Percentiles rank a stretch among this genome's conserved stretches.
These are phyloP conservation scores for Truncatella angustata DNA, from an alignment of 2,329 filamentous ascomycete genomes.

Conservation along the genomic window DNA sequence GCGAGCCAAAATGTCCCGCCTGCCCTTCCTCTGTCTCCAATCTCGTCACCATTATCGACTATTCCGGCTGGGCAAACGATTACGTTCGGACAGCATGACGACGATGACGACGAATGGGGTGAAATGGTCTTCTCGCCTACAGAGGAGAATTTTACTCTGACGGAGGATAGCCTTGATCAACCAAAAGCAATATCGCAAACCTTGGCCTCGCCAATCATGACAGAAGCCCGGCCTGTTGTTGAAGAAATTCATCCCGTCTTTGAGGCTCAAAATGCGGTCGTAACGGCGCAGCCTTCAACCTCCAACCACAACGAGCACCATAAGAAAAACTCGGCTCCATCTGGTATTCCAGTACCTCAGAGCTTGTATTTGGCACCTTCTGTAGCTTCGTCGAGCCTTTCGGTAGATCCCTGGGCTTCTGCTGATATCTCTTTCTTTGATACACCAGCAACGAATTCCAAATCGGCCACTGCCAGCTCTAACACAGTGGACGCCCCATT, in stretches of 20 bases:
- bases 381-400: background rate
- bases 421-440: constrained; percentile 22
- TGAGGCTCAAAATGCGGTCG: too few species aligned
- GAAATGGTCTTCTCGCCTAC: constrained; percentile 53
- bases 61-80: background rate
- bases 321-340: too few species aligned
- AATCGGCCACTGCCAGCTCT: constrained; percentile 6
- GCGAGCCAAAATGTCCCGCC: background rate
- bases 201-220: background rate
- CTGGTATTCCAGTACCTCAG: background rate
- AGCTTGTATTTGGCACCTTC: background rate
- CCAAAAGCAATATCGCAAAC: too few species aligned
- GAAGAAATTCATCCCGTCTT: background rate
- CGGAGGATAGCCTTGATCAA: background rate
- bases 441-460: constrained; percentile 11
- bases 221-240: background rate
- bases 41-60: constrained; percentile 3
- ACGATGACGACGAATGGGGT: constrained; percentile 52
- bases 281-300: too few species aligned
- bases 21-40: background rate
- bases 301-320: too few species aligned
- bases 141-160: constrained; percentile 11
- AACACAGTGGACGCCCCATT: too few species aligned
- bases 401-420: constrained; percentile 17
- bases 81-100: background rate